phyloP scores from a whole-genome alignment of 2,329 filamentous ascomycete species.

The Penicillium palitans region DNA sequence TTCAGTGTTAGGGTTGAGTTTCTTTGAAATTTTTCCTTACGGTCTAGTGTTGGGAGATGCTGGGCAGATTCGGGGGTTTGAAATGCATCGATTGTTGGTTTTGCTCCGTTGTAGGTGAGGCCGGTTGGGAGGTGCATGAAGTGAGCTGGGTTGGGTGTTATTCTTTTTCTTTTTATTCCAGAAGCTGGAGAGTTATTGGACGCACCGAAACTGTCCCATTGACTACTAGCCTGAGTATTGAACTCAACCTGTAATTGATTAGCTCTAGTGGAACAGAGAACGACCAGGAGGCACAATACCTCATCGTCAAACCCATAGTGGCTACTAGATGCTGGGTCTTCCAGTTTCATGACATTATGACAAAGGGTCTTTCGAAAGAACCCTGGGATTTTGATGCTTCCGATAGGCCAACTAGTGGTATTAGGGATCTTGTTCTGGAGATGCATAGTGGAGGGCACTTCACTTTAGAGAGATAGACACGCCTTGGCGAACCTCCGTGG shows the following conservation, averaged over 20 bases:
- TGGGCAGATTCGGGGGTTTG: conserved; percentile 5
- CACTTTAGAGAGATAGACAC: conserved; percentile 46
- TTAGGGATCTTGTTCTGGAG: not conserved
- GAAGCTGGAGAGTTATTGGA: conserved; percentile 21
- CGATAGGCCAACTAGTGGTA: conserved; percentile 23
- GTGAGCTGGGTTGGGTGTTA: conserved; percentile 18
- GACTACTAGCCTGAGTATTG: conserved; percentile 49
- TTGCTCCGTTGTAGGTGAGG: conserved; percentile 36
- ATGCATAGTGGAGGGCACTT: conserved; percentile 22
- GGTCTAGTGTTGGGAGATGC: conserved; percentile 27
- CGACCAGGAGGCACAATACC: not conserved
- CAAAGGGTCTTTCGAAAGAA: conserved; percentile 37
- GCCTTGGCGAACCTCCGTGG: conserved; percentile 45
- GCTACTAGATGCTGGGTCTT: conserved; percentile 37
- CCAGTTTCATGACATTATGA: conserved; percentile 29
- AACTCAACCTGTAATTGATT: conserved; percentile 32
- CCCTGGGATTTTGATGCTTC: conserved; percentile 38
- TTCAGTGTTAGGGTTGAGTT: not conserved
- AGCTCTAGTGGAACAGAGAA: not conserved
- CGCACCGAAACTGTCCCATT: conserved; percentile 50
- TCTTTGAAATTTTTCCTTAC: conserved; percentile 1
- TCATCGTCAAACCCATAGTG: conserved; percentile 48
- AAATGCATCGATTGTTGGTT: conserved; percentile 27
- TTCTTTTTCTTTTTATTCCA: not conserved
- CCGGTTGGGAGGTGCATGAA: conserved; percentile 26